Conservation (phyloP, 352 stramenopile genomes). For the Globisporangium recalcitrans region DNA sequence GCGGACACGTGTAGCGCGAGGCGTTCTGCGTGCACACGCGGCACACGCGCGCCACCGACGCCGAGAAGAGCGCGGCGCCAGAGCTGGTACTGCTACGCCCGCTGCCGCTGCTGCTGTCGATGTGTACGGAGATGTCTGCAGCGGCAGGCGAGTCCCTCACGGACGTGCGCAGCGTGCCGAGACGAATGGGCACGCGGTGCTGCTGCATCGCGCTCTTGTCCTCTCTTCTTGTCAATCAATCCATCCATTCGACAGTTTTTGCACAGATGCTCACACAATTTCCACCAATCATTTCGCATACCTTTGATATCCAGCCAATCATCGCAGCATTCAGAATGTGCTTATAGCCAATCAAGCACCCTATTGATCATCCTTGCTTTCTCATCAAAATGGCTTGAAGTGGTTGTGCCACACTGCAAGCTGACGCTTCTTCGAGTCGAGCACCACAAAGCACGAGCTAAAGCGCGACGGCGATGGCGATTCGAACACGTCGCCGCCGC, state of each 20-base stretch:
- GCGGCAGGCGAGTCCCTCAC: slow-evolving; percentile 27
- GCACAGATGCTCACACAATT: slow-evolving; percentile 8
- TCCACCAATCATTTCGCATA: neutral
- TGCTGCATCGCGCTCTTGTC: no score
- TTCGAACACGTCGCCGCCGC: slow-evolving; percentile 29
- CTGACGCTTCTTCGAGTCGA: slow-evolving; percentile 66
- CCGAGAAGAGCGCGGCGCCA: slow-evolving; percentile 14
- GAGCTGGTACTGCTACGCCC: neutral
- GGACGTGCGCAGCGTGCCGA: slow-evolving; percentile 43
- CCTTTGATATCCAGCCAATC: neutral
- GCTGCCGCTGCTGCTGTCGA: neutral
- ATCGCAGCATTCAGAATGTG: neutral
- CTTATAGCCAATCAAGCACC: slow-evolving; percentile 10
- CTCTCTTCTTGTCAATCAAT: slow-evolving; percentile 6
- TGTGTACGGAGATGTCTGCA: slow-evolving; percentile 1
- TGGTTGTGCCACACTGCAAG: slow-evolving; percentile 54
- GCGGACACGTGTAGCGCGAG: slow-evolving; percentile 79
- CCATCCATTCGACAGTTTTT: no score
- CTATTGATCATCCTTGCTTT: neutral
- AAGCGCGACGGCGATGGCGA: slow-evolving; percentile 32
- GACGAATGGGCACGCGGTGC: slow-evolving; percentile 57
- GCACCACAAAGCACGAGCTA: slow-evolving; percentile 61
- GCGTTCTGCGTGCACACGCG: slow-evolving; percentile 53
- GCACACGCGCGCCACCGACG: slow-evolving; percentile 49
- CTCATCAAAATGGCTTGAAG: slow-evolving; percentile 51